These are phyloP conservation scores for Colletotrichum falcatum DNA, from an alignment of 2,329 filamentous ascomycete species.

Conservation along the genomic window DNA sequence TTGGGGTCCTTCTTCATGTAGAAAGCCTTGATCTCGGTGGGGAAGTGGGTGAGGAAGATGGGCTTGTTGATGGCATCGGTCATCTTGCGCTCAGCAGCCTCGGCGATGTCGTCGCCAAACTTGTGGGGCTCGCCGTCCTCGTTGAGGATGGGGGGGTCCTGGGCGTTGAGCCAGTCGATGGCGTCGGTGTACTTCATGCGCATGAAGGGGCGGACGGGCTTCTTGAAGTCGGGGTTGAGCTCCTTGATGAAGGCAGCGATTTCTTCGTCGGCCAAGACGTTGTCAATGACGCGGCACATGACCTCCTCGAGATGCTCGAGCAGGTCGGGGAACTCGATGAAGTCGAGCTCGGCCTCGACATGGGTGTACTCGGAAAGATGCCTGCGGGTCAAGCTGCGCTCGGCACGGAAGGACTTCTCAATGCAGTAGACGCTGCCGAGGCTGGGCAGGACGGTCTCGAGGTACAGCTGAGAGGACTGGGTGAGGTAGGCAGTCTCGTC, in stretches of 20 bases:
- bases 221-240: constrained; percentile 91
- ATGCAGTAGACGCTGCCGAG: constrained; percentile 98
- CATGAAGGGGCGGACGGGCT: constrained; percentile 86
- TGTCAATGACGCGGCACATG: constrained; percentile 86
- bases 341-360: constrained; percentile 95
- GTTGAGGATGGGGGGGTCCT: constrained; percentile 84
- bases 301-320: constrained; percentile 88
- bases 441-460: constrained; percentile 92
- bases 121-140: constrained; percentile 90
- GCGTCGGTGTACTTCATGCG: constrained; percentile 96
- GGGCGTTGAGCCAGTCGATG: constrained; percentile 91
- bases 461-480: constrained; percentile 96
- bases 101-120: constrained; percentile 98
- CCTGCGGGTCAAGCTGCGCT: constrained; percentile 93
- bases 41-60: constrained; percentile 98
- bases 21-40: constrained; percentile 96
- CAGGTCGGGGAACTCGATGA: constrained; percentile 91
- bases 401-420: constrained; percentile 97
- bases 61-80: constrained; percentile 95
- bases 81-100: constrained; percentile 96
- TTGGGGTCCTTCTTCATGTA: constrained; percentile 94
- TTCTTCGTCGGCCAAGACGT: constrained; percentile 78
- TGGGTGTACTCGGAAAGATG: constrained; percentile 98
- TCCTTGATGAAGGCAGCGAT: constrained; percentile 81
- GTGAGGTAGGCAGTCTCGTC: constrained; percentile 92